These are phyloP conservation scores for Microcyclosporella mali DNA, from an alignment of 2,329 filamentous ascomycete genomes.

Conservation along the genomic window DNA sequence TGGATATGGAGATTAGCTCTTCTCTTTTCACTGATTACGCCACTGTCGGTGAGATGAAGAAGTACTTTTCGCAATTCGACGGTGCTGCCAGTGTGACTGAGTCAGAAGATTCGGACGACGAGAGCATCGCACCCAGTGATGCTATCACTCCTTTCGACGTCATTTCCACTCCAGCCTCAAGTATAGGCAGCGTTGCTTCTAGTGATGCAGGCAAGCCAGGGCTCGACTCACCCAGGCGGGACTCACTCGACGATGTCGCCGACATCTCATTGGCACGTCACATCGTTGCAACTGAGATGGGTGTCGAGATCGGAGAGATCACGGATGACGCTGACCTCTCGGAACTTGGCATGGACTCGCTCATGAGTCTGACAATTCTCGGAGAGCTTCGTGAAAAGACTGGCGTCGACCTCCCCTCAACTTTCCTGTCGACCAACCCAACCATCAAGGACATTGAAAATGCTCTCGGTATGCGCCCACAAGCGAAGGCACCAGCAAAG, in stretches of 20 bases:
- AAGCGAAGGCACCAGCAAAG: slow-evolving; percentile 27
- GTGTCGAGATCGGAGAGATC: slow-evolving; percentile 55
- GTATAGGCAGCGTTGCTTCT: slow-evolving; percentile 38
- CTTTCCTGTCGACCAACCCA: slow-evolving; percentile 55
- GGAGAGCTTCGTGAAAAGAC: slow-evolving; percentile 47
- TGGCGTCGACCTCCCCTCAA: slow-evolving; percentile 44
- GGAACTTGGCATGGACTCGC: slow-evolving; percentile 51
- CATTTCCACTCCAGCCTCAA: slow-evolving; percentile 45
- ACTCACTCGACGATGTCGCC: slow-evolving; percentile 31
- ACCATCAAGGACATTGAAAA: slow-evolving; percentile 61
- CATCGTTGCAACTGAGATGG: slow-evolving; percentile 54
- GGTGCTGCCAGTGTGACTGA: slow-evolving; percentile 31
- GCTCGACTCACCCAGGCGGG: slow-evolving; percentile 30
- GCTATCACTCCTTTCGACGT: slow-evolving; percentile 39
- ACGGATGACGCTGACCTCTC: slow-evolving; percentile 54
- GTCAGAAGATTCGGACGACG: slow-evolving; percentile 34
- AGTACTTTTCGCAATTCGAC: slow-evolving; percentile 47
- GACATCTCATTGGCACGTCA: slow-evolving; percentile 43
- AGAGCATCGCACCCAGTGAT: slow-evolving; percentile 38
- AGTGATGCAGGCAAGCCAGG: slow-evolving; percentile 38
- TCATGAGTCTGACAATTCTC: slow-evolving; percentile 49
- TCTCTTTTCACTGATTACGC: slow-evolving; percentile 56
- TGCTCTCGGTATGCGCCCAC: slow-evolving; percentile 52
- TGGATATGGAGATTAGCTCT: slow-evolving; percentile 54
- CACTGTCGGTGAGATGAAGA: slow-evolving; percentile 56